A percentile compares a stretch with the other conserved stretches of the same genome.
Evolutionary conservation across 2,329 filamentous ascomycete genomes (phyloP).

Genomic region (Colletotrichum tofieldiae): DNA sequence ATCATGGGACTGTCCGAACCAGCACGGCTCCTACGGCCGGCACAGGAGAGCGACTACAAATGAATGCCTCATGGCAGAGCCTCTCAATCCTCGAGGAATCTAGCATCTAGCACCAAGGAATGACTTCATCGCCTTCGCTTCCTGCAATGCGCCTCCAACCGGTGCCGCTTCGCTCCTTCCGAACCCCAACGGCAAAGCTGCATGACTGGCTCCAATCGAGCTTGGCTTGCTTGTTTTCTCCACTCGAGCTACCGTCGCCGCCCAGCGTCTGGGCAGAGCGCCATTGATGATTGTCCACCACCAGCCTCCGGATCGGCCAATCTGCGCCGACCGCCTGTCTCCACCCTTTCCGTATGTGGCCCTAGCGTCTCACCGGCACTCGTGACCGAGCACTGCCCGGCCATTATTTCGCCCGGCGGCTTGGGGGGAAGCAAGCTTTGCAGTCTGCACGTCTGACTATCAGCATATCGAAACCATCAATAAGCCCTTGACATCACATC

Average conservation of each 20-base stretch:
- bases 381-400: slow-evolving; percentile 38
- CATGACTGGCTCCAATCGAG: neutral
- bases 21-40: slow-evolving; percentile 4
- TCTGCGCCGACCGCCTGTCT: slow-evolving; percentile 14
- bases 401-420: slow-evolving; percentile 35
- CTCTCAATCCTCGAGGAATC: slow-evolving; percentile 7
- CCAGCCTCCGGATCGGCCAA: slow-evolving; percentile 38
- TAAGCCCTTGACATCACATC: slow-evolving; percentile 22
- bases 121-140: slow-evolving; percentile 27
- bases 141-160: slow-evolving; percentile 24
- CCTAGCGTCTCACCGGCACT: slow-evolving; percentile 34
- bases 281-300: slow-evolving; percentile 3
- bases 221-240: slow-evolving; percentile 3
- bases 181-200: slow-evolving; percentile 6
- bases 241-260: slow-evolving; percentile 28
- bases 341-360: slow-evolving; percentile 30
- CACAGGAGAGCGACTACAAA: neutral
- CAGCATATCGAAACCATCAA: neutral
- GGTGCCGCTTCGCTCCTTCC: slow-evolving; percentile 20
- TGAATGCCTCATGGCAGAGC: slow-evolving; percentile 4
- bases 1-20: neutral
- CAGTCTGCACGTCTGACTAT: neutral
- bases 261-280: slow-evolving; percentile 32
- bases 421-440: neutral
- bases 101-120: neutral